Conservation (phyloP, 805 yeast species). For the Tetrapisispora namnaoensis region DNA sequence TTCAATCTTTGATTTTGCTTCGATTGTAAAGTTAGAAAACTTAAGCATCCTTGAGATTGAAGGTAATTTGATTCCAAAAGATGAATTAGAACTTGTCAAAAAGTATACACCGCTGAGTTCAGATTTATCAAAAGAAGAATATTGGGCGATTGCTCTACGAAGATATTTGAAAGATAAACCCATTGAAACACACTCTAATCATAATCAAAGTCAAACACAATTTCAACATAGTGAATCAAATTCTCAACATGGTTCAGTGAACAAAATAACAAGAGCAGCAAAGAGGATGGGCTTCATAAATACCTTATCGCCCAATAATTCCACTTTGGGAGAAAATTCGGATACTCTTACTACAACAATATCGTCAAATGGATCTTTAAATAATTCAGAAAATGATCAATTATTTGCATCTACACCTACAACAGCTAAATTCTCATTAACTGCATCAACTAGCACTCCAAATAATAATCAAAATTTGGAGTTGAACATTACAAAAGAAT, state of each 20-base stretch:
- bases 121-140: constrained; percentile 32
- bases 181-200: constrained; percentile 10
- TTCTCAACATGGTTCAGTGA: not conserved
- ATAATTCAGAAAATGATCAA: not conserved
- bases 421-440: not conserved
- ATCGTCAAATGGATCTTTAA: not conserved
- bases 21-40: constrained; percentile 41
- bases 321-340: constrained; percentile 1
- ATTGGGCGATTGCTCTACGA: constrained; percentile 26
- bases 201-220: not conserved
- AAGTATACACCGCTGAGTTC: constrained; percentile 30
- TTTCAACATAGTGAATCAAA: not conserved
- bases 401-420: not conserved
- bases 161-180: constrained; percentile 19
- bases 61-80: constrained; percentile 45
- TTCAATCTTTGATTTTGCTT: constrained; percentile 38
- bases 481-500: not conserved
- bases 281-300: constrained; percentile 65
- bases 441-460: not conserved
- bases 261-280: constrained; percentile 45
- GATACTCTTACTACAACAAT: not conserved
- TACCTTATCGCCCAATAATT: constrained; percentile 9
- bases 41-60: constrained; percentile 52
- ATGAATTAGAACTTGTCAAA: constrained; percentile 38
- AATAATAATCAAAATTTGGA: not conserved